These are phyloP conservation scores for Rosa hybrid DNA, from an alignment of 331 rosid genomes.

Conservation along the genomic window DNA sequence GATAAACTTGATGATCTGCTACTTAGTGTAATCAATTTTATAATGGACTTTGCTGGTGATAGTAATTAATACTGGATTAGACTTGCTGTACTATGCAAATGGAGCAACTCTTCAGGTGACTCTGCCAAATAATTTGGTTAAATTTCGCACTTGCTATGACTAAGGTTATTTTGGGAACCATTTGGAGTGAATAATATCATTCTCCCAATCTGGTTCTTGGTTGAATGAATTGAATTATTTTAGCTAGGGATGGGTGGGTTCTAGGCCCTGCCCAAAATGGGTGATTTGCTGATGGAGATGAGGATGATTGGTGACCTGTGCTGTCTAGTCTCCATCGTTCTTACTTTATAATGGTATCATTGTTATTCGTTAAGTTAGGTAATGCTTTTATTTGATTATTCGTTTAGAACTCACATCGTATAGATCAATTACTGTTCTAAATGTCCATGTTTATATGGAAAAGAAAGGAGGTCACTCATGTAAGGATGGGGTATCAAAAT, in stretches of 20 bases:
- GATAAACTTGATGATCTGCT: background rate
- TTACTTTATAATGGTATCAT: background rate
- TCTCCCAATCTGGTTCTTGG: conserved; percentile 7
- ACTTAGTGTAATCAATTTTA: background rate
- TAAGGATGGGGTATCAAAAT: background rate
- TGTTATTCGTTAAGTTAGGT: background rate
- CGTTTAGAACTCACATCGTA: background rate
- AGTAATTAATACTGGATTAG: background rate
- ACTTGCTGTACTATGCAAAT: background rate
- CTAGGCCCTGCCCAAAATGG: conserved; percentile 11
- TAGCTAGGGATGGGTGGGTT: background rate
- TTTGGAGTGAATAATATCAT: background rate
- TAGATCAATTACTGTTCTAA: background rate
- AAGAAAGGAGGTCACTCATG: background rate
- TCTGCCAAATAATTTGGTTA: background rate
- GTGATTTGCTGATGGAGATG: background rate
- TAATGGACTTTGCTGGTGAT: background rate
- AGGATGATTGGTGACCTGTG: background rate
- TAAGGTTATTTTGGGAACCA: background rate
- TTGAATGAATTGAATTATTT: conserved; percentile 1
- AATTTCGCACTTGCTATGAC: background rate
- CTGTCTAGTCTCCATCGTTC: background rate
- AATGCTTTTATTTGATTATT: background rate
- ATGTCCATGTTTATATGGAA: background rate
- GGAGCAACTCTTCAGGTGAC: background rate